Evolutionary conservation across 352 stramenopile species (phyloP).

Genomic region (Globisporangium spinosum): DNA sequence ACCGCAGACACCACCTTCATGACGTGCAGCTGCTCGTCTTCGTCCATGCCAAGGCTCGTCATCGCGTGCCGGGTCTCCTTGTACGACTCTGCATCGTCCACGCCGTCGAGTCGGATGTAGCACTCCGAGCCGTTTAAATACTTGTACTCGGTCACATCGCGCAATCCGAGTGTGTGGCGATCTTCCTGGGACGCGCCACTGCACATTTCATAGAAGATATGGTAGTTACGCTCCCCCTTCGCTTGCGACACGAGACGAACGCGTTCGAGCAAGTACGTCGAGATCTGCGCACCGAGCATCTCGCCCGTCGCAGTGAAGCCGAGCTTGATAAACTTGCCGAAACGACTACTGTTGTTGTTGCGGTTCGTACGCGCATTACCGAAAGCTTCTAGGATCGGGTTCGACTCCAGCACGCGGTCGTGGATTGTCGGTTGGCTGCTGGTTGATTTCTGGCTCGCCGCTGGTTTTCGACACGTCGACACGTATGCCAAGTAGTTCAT

Average conservation of each 20-base stretch:
- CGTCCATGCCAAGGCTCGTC: slow-evolving; percentile 73
- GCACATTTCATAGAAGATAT: slow-evolving; percentile 98
- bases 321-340: slow-evolving; percentile 97
- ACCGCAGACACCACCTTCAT: slow-evolving; percentile 83
- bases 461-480: slow-evolving; percentile 36
- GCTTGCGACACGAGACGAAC: slow-evolving; percentile 91
- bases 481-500: slow-evolving; percentile 94
- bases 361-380: slow-evolving; percentile 94
- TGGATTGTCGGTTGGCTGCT: slow-evolving; percentile 52
- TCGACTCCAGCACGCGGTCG: slow-evolving; percentile 91
- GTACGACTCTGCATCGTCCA: slow-evolving; percentile 81
- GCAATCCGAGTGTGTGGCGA: slow-evolving; percentile 42
- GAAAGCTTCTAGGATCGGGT: slow-evolving; percentile 95
- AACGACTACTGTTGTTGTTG: slow-evolving; percentile 96
- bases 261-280: slow-evolving; percentile 95
- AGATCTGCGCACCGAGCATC: slow-evolving; percentile 78
- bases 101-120: slow-evolving; percentile 63
- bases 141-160: slow-evolving; percentile 54
- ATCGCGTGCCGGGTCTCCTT: slow-evolving; percentile 71
- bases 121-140: slow-evolving; percentile 87
- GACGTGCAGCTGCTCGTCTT: slow-evolving; percentile 75
- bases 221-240: slow-evolving; percentile 96
- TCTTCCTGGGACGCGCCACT: slow-evolving; percentile 63
- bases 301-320: slow-evolving; percentile 76
- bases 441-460: slow-evolving; percentile 6